phyloP scores from a whole-genome alignment of 1,284 basidiomycete species.

The Cystobasidium pallidum region DNA sequence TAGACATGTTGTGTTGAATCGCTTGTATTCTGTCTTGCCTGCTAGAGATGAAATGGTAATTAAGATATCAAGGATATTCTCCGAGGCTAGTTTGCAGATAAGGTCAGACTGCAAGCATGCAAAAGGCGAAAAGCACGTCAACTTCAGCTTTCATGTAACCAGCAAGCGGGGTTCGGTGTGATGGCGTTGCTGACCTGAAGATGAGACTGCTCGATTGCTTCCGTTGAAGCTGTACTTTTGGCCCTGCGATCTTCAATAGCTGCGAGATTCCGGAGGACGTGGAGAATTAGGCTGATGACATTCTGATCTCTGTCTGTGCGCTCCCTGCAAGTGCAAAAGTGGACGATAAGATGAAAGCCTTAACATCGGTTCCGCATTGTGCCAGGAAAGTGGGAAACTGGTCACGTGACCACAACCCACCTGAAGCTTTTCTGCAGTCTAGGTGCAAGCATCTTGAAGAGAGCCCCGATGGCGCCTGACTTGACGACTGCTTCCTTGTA shows the following conservation, averaged over 20 bases:
- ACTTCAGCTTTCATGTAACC: background rate
- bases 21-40: slow-evolving; percentile 72
- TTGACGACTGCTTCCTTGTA: slow-evolving; percentile 69
- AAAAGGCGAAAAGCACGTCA: background rate
- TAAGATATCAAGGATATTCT: slow-evolving; percentile 75
- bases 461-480: slow-evolving; percentile 53
- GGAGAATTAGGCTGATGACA: slow-evolving; percentile 82
- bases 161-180: background rate
- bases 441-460: slow-evolving; percentile 57
- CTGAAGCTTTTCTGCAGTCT: slow-evolving; percentile 56
- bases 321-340: slow-evolving; percentile 57
- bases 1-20: slow-evolving; percentile 82
- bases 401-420: slow-evolving; percentile 56
- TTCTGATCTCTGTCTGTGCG: slow-evolving; percentile 78
- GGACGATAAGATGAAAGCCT: background rate
- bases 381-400: background rate
- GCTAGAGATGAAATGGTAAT: slow-evolving; percentile 79
- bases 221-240: slow-evolving; percentile 68
- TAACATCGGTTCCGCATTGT: background rate
- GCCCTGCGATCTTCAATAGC: slow-evolving; percentile 75
- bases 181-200: slow-evolving; percentile 63
- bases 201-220: slow-evolving; percentile 72
- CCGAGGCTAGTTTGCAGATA: slow-evolving; percentile 70
- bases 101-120: slow-evolving; percentile 63
- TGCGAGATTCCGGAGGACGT: slow-evolving; percentile 84